Percentiles rank a stretch among this genome's conserved stretches.
phyloP scores from a whole-genome alignment of 2,329 filamentous ascomycete species.

The Epichloe elymi region DNA sequence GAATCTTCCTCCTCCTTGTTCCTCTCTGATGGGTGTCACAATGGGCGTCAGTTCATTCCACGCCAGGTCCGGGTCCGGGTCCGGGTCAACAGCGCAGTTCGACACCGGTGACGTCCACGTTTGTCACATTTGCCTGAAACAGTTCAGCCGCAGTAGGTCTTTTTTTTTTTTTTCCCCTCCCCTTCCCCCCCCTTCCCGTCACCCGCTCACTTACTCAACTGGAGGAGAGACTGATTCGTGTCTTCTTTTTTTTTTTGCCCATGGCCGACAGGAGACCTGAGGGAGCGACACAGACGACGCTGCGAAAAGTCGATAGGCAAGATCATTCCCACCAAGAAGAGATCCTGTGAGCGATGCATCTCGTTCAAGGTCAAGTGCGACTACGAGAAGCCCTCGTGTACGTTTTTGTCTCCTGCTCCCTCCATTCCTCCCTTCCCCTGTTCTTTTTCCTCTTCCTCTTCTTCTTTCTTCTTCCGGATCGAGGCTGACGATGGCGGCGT shows the following conservation, averaged over 20 bases:
- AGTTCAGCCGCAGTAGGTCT: slow-evolving; percentile 6
- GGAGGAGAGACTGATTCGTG: too few species aligned
- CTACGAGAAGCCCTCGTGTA: slow-evolving; percentile 7
- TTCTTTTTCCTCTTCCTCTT: too few species aligned
- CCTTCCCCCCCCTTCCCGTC: not conserved
- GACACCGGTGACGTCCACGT: slow-evolving; percentile 5
- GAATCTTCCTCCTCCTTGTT: not conserved
- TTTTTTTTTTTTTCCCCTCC: not conserved
- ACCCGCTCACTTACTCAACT: too few species aligned
- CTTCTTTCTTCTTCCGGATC: too few species aligned
- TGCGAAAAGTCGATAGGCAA: slow-evolving; percentile 8
- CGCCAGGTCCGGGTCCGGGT: slow-evolving; percentile 1
- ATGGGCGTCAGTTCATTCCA: slow-evolving; percentile 4
- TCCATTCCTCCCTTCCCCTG: not conserved
- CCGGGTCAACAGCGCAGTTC: slow-evolving; percentile 1
- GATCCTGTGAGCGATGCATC: slow-evolving; percentile 7
- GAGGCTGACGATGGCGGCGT: not conserved
- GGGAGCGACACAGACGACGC: slow-evolving; percentile 5
- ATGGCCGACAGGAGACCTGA: slow-evolving; percentile 3
- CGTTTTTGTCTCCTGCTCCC: not conserved
- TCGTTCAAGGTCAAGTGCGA: slow-evolving; percentile 8
- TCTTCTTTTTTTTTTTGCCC: too few species aligned
- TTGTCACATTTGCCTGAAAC: slow-evolving; percentile 7
- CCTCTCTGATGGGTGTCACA: not conserved
- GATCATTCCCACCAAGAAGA: slow-evolving; percentile 7